phyloP scores from a whole-genome alignment of 495 filamentous ascomycete genomes.

The Penicillium canariense region DNA sequence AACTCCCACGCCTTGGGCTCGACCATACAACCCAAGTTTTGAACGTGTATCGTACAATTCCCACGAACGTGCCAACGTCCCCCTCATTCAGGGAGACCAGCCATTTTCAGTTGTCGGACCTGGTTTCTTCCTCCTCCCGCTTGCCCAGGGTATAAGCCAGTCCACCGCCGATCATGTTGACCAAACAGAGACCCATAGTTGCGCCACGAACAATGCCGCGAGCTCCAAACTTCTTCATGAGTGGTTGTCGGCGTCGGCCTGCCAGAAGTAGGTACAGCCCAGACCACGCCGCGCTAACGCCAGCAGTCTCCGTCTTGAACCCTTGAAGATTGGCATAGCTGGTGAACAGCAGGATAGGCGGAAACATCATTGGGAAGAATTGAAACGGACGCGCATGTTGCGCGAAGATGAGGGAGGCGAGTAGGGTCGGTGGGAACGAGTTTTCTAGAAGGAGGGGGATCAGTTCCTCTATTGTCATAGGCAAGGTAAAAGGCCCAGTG shows the following conservation, averaged over 20 bases:
- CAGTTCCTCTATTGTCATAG: neutral
- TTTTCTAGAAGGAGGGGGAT: constrained; percentile 56
- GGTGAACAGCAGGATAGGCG: constrained; percentile 79
- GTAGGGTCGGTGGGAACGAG: constrained; percentile 71
- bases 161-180: constrained; percentile 69
- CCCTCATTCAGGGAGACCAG: neutral
- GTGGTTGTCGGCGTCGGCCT: constrained; percentile 56
- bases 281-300: constrained; percentile 81
- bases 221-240: constrained; percentile 60
- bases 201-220: constrained; percentile 68
- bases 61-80: neutral
- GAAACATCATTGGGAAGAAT: constrained; percentile 73
- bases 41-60: constrained; percentile 24
- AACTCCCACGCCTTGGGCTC: neutral
- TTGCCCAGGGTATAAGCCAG: constrained; percentile 67
- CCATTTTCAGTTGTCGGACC: constrained; percentile 28
- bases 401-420: constrained; percentile 75
- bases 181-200: constrained; percentile 66
- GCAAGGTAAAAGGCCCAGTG: neutral
- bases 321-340: constrained; percentile 79
- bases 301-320: constrained; percentile 79
- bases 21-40: constrained; percentile 3
- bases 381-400: constrained; percentile 76
- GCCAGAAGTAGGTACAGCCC: constrained; percentile 81
- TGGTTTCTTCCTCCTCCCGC: constrained; percentile 47